Conservation (phyloP, 106 monocot genomes). For the Allium fistulosum region DNA sequence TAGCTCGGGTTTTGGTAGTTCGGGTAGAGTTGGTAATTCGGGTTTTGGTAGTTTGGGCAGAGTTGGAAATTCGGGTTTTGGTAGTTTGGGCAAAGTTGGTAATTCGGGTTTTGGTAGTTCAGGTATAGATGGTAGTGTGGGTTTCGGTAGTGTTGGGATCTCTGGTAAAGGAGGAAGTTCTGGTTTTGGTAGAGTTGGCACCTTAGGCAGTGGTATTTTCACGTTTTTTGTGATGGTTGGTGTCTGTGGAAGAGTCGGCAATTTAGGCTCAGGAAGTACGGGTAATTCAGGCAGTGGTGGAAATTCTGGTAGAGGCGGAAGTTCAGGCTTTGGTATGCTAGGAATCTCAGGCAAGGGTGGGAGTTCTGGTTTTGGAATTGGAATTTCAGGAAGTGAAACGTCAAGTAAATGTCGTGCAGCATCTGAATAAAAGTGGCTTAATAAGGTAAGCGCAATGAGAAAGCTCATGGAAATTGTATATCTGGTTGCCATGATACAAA, state of each 20-base stretch:
- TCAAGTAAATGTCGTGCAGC: conserved; percentile 9
- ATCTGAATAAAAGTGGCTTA: background rate
- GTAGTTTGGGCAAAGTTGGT: background rate
- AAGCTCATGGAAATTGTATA: background rate
- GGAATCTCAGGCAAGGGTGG: conserved; percentile 1
- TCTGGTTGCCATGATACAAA: background rate
- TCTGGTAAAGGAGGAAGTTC: conserved; percentile 7
- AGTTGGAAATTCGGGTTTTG: conserved; percentile 8
- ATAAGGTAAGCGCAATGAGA: conserved; percentile 10
- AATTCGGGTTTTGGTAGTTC: no score
- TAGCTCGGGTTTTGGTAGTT: background rate
- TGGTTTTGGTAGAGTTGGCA: conserved; percentile 5
- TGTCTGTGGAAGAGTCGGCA: background rate
- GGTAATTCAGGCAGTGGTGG: conserved; percentile 3
- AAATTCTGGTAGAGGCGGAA: conserved; percentile 1
- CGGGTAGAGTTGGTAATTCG: background rate
- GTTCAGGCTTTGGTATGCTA: background rate
- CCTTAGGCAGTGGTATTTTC: background rate
- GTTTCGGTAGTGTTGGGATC: no score
- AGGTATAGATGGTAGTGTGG: background rate
- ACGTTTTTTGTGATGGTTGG: background rate
- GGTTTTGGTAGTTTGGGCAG: conserved; percentile 2
- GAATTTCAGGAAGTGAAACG: background rate
- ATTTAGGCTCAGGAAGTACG: no score
- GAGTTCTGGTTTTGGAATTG: background rate